Percentiles rank a stretch among this genome's conserved stretches.
phyloP scores from a whole-genome alignment of 2,329 filamentous ascomycete species.

The Ophiostoma himal-ulmi region DNA sequence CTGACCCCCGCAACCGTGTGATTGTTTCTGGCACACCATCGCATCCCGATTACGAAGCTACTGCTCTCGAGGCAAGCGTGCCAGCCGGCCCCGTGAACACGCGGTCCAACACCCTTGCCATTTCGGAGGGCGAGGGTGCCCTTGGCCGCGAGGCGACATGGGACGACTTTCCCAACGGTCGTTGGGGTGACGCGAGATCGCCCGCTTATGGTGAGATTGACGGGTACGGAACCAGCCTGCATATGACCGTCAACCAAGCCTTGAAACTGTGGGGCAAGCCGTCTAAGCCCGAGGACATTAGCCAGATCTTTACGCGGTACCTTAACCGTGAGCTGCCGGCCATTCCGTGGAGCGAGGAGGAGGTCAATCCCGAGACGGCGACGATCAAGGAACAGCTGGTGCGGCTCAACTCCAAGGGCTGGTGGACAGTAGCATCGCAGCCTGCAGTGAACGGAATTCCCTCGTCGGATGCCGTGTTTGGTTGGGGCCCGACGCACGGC shows the following conservation, averaged over 20 bases:
- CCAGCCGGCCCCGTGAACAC: slow-evolving; percentile 67
- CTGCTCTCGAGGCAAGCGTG: slow-evolving; percentile 70
- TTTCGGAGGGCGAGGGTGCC: slow-evolving; percentile 86
- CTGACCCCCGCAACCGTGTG: slow-evolving; percentile 79
- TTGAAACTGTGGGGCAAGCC: slow-evolving; percentile 81
- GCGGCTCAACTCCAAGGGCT: slow-evolving; percentile 70
- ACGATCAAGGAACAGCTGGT: slow-evolving; percentile 73
- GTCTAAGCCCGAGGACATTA: slow-evolving; percentile 64
- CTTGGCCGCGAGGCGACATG: slow-evolving; percentile 92
- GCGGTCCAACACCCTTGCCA: slow-evolving; percentile 79
- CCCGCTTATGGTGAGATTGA: slow-evolving; percentile 95
- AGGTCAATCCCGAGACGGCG: slow-evolving; percentile 73
- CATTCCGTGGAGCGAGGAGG: slow-evolving; percentile 92
- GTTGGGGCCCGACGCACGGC: slow-evolving; percentile 87
- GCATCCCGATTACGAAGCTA: slow-evolving; percentile 62
- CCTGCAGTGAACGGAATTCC: slow-evolving; percentile 83
- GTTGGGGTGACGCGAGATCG: slow-evolving; percentile 95
- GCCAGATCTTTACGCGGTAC: slow-evolving; percentile 71
- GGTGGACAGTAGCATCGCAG: slow-evolving; percentile 96
- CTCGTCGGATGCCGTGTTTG: slow-evolving; percentile 72
- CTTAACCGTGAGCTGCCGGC: slow-evolving; percentile 72
- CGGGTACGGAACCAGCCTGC: slow-evolving; percentile 88
- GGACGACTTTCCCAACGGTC: slow-evolving; percentile 97
- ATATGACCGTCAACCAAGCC: slow-evolving; percentile 80
- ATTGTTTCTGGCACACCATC: slow-evolving; percentile 65